Conservation (phyloP, 2,329 filamentous ascomycete species). For the Cadophora malorum region DNA sequence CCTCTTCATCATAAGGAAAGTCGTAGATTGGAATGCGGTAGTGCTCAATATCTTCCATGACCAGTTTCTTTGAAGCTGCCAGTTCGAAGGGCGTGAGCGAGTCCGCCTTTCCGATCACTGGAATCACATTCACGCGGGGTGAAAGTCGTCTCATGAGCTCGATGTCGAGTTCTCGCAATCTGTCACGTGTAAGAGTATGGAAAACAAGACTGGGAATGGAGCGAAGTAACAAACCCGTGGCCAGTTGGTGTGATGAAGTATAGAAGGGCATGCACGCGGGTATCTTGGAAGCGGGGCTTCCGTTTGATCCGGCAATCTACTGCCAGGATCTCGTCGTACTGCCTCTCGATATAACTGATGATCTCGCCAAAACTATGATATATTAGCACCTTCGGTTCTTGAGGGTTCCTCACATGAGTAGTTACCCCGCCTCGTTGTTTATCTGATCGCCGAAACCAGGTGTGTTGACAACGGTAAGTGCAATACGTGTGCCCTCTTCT, state of each 20-base stretch:
- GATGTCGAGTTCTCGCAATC: conserved; percentile 97
- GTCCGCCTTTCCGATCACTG: conserved; percentile 97
- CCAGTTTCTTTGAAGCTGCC: conserved; percentile 98
- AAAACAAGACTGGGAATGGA: too few relatives aligned
- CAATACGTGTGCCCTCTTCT: conserved; percentile 97
- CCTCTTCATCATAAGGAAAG: conserved; percentile 99
- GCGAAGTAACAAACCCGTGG: conserved; percentile 69
- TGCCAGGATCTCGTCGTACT: conserved; percentile 98
- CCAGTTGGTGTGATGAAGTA: conserved; percentile 99
- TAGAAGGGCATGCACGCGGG: conserved; percentile 95
- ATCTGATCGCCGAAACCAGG: conserved; percentile 98
- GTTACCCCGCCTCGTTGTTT: conserved; percentile 95
- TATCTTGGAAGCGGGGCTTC: conserved; percentile 99
- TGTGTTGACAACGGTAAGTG: conserved; percentile 96
- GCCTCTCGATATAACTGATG: conserved; percentile 95
- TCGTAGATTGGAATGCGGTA: conserved; percentile 99
- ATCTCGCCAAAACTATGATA: conserved; percentile 86
- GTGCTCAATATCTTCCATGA: conserved; percentile 99
- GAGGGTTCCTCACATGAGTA: conserved; percentile 6
- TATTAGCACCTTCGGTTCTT: conserved; percentile 38
- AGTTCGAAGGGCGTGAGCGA: conserved; percentile 94
- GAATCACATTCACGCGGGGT: conserved; percentile 97
- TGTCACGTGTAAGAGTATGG: conserved; percentile 46
- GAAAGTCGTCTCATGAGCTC: conserved; percentile 99
- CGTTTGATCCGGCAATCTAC: conserved; percentile 99